A percentile compares a stretch with the other conserved stretches of the same genome.
These are phyloP conservation scores for Vitis hybrid DNA, from an alignment of 177 flowering plant species.

Conservation along the genomic window DNA sequence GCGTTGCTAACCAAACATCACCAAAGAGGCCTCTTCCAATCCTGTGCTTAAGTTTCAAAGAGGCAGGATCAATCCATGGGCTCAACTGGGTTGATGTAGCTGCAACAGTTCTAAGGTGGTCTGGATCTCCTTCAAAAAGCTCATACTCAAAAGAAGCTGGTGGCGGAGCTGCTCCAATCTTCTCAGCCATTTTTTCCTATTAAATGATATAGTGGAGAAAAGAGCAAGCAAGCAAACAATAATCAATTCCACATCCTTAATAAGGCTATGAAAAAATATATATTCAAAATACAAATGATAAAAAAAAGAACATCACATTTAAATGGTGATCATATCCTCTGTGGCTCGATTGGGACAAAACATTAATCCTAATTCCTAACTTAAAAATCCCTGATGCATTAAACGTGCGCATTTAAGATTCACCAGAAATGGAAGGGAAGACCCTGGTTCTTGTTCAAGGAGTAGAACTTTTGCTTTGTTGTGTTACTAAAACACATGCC, in stretches of 20 bases:
- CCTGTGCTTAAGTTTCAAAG: constrained; percentile 69
- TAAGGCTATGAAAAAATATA: background rate
- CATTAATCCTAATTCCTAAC: background rate
- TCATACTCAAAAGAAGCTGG: constrained; percentile 63
- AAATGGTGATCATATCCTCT: background rate
- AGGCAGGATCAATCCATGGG: constrained; percentile 70
- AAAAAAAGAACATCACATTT: background rate
- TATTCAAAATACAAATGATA: background rate
- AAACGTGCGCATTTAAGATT: background rate
- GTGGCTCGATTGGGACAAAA: background rate
- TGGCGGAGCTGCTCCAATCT: constrained; percentile 35
- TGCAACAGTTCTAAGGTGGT: constrained; percentile 52
- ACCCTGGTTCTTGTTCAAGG: too few species aligned
- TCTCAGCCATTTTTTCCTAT: constrained; percentile 54
- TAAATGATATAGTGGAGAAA: background rate
- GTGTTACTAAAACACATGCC: too few species aligned
- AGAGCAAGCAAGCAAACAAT: background rate
- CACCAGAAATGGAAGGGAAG: too few species aligned
- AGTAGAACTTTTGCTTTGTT: too few species aligned
- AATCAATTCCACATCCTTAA: background rate
- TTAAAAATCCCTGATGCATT: background rate
- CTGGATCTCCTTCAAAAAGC: constrained; percentile 72
- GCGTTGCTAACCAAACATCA: constrained; percentile 91
- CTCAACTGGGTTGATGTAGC: constrained; percentile 47
- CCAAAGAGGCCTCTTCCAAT: constrained; percentile 89